Conservation (phyloP, 257 asterid genomes). For the Misopates orontium region DNA sequence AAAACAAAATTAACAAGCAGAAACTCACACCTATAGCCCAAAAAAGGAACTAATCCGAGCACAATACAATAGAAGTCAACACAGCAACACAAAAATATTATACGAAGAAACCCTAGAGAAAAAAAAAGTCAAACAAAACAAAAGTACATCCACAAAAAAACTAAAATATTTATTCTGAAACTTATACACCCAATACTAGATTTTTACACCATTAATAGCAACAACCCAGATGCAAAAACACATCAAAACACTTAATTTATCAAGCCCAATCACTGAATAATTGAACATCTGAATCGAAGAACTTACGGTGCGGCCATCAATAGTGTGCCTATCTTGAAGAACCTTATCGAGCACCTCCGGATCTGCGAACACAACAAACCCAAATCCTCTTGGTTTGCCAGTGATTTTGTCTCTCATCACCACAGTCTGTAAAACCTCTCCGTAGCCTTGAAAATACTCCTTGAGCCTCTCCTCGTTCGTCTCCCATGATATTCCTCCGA, state of each 20-base stretch:
- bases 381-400: constrained; percentile 85
- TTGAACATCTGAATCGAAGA: too few species aligned
- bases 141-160: not conserved
- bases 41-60: too few species aligned
- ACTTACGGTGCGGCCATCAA: constrained; percentile 86
- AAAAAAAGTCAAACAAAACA: too few species aligned
- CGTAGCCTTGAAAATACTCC: constrained; percentile 71
- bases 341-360: constrained; percentile 66
- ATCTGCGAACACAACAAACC: constrained; percentile 80
- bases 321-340: constrained; percentile 74
- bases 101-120: too few species aligned
- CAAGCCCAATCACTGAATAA: too few species aligned
- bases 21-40: too few species aligned
- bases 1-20: not conserved
- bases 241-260: too few species aligned
- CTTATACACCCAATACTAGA: too few species aligned
- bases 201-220: not conserved
- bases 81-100: not conserved
- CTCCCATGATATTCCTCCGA: constrained; percentile 96
- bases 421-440: constrained; percentile 75
- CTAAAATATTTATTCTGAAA: too few species aligned
- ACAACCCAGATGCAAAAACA: not conserved
- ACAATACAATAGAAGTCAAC: not conserved
- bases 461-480: constrained; percentile 71
- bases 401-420: constrained; percentile 76